Evolutionary conservation across 352 stramenopile species (phyloP), one percentile per base, ranked within the genome.

Genomic region (Ophiocytium majus): DNA sequence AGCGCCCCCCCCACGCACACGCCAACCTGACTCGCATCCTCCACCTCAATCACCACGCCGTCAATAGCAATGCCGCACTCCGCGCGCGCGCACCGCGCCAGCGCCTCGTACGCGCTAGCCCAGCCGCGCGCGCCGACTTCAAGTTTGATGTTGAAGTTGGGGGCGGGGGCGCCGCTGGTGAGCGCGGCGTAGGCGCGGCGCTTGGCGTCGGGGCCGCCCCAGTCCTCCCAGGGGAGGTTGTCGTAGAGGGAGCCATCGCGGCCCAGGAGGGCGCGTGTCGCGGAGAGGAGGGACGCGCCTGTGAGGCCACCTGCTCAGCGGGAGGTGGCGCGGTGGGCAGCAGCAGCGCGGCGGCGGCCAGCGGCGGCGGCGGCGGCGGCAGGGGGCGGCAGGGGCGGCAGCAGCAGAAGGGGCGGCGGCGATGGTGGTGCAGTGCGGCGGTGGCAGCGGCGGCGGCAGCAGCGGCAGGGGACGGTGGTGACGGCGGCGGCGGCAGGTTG

Each of bases 231-330:
- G 0, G 92, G 91, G 10, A 93, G 33, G 82, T 93, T 92, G 75
- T 94, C 92, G 81, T 91, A 93, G 17, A 93, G 78, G 28, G 84
- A 89, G 31, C 79, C 82, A 78, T 93, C 92, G 32, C 92, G 86
- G 89, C 92, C 92, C 9, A 93, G 66, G 31, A 93, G 83, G 0
- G 91, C 74, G 0, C 49, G 75, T 23, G 34, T 31, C 5, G 75
- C 31, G 28, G 23, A 0, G 31, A 43, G 10, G 28, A 81, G 75
- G n/a, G n/a, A n/a, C n/a, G n/a, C 31, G 75, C 36, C 5, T 28
- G 19, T 81, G 35, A 50, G 64, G 31, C 34, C 64, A 37, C 5
- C 10, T 5, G 64, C 10, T 5, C 34, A 17, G 64, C 14, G 43
- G 43, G 43, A 57, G 43, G 5, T 57, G 43, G 43, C 5, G 14